Base-by-base conservation (phyloP, 768 basidiomycete species). In the Collybiopsis luxurians region DNA sequence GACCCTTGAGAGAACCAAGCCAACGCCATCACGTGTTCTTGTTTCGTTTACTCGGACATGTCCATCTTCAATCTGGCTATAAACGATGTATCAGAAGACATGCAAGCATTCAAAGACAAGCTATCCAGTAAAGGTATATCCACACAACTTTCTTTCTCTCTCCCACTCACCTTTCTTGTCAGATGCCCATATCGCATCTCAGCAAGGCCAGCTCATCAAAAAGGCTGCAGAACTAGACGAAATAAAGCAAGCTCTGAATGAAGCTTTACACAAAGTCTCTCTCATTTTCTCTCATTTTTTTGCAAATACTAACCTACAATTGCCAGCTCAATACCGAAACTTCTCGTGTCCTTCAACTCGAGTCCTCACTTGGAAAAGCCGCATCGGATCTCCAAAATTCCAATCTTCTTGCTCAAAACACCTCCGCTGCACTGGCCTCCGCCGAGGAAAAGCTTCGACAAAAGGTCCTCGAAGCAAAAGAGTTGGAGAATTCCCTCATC, bases 311-410 rank as follows among this genome's bases (percentile, higher is more conserved):
- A 38, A 67, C 42, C 43, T 15, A 38, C 27, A 23, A 45, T 28
- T 24, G 53, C 47, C 58, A 89, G 87, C 71, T 89, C 49, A 76
- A 76, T 43, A 66, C 69, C 54, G 87, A 89, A 71, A 75, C 82
- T 4, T 74, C 79, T 58, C 83, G 82, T 27, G 80, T 75, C 15
- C 66, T 86, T 43, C 70, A 73, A 51, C 75, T 89, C 23, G 86
- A 89, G 63, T 66, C 71, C 0, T 76, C 80, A 28, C 72, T 83
- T 21, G 69, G 68, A 7, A 73, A 74, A 63, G 77, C 74, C 36
- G 75, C 76, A n/a, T 78, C 83, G 43, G 84, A 85, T 23, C 73
- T 88, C 28, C 78, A 76, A 40, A 80, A 79, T 21, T 83, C 86
- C 63, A 78, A 77, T 34, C 66, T 83, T 11, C 67, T 74, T 9